phyloP scores from a whole-genome alignment of 176 grass and related monocot species.

The Alopecurus myosuroides region DNA sequence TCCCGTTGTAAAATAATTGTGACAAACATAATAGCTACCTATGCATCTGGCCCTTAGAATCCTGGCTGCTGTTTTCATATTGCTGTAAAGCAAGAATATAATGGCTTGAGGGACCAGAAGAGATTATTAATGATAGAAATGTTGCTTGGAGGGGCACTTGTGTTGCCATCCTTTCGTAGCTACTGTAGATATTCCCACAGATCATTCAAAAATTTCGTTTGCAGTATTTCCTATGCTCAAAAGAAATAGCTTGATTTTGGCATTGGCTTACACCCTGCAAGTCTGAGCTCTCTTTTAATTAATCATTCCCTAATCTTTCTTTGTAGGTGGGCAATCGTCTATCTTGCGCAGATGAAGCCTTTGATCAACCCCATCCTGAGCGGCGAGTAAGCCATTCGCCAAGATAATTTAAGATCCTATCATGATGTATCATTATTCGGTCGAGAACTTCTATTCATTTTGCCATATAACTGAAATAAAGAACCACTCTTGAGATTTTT shows the following conservation, averaged over 20 bases:
- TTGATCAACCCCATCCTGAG: constrained; percentile 90
- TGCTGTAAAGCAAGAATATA: not conserved
- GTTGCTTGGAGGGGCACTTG: not conserved
- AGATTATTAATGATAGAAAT: not conserved
- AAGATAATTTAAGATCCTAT: not conserved
- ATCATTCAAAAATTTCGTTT: not conserved
- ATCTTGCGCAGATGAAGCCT: constrained; percentile 92
- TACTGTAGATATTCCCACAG: not conserved
- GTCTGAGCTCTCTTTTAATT: not conserved
- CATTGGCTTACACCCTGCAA: not conserved
- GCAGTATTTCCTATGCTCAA: not conserved
- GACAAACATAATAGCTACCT: not conserved
- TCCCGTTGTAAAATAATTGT: not conserved
- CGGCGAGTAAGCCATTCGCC: constrained; percentile 54
- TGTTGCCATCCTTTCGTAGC: not conserved
- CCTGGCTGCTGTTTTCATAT: not conserved
- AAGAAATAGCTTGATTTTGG: not conserved
- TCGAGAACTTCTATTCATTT: constrained; percentile 42
- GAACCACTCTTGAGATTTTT: constrained; percentile 21
- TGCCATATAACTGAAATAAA: constrained; percentile 26
- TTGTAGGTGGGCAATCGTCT: constrained; percentile 91
- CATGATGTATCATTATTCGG: constrained; percentile 27
- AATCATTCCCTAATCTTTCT: not conserved
- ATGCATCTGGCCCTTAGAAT: not conserved
- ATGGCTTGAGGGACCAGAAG: not conserved